These are phyloP conservation scores for Pleurotus tuber-regium DNA, from an alignment of 768 basidiomycete species.

Conservation along the genomic window DNA sequence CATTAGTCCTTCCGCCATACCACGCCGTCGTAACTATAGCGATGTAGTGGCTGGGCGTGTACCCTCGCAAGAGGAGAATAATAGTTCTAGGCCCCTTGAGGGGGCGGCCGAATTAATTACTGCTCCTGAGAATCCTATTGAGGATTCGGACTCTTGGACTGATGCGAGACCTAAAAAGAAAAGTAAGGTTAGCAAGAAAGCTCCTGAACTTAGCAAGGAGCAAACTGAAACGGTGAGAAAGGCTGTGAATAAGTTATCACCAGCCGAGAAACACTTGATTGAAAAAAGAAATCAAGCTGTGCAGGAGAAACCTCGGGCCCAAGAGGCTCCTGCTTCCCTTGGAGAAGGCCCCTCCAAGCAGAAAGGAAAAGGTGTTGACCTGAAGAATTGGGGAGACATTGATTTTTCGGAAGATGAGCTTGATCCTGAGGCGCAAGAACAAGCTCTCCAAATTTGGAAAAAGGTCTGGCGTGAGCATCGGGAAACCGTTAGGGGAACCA, in stretches of 20 bases:
- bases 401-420: slow-evolving; percentile 13
- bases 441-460: slow-evolving; percentile 3
- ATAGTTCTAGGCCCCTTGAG: background rate
- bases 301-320: background rate
- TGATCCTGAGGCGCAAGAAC: slow-evolving; percentile 15
- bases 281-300: background rate
- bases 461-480: background rate
- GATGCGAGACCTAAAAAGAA: background rate
- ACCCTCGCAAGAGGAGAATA: slow-evolving; percentile 4
- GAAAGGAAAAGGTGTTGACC: slow-evolving; percentile 22
- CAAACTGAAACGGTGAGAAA: background rate
- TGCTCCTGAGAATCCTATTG: background rate
- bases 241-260: background rate
- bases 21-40: background rate
- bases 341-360: slow-evolving; percentile 5
- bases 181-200: background rate
- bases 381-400: slow-evolving; percentile 22
- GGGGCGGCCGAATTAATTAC: background rate
- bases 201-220: background rate
- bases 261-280: background rate
- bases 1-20: background rate
- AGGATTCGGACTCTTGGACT: background rate
- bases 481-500: background rate
- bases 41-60: background rate
- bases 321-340: slow-evolving; percentile 1